Conservation (phyloP, 164 flowering plant species). For the Dillenia suffruticosa region DNA sequence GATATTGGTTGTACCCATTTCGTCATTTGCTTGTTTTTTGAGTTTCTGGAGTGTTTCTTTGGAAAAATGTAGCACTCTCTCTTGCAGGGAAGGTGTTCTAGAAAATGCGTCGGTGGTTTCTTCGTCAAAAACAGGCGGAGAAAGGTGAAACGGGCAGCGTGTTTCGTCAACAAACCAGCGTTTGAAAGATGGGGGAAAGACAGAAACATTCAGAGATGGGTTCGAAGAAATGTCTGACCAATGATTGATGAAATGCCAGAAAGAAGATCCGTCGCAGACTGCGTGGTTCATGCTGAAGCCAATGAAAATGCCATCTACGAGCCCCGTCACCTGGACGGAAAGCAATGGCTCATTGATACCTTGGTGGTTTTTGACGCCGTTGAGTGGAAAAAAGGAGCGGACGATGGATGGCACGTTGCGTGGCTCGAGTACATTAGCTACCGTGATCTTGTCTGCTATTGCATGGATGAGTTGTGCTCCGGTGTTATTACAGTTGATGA, state of each 20-base stretch:
- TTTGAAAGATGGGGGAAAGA: constrained; percentile 9
- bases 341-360: constrained; percentile 15
- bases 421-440: constrained; percentile 6
- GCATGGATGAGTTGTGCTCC: constrained; percentile 23
- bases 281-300: constrained; percentile 21
- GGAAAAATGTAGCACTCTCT: constrained; percentile 27
- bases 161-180: constrained; percentile 15
- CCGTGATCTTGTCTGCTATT: background rate
- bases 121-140: background rate
- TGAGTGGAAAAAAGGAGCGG: constrained; percentile 10
- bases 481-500: constrained; percentile 16
- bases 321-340: constrained; percentile 21
- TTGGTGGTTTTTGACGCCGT: constrained; percentile 8
- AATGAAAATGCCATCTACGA: constrained; percentile 22
- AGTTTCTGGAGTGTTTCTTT: constrained; percentile 14
- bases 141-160: constrained; percentile 13
- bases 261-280: constrained; percentile 20
- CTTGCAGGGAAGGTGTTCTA: constrained; percentile 2
- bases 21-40: constrained; percentile 24
- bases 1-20: constrained; percentile 6
- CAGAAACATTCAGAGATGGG: background rate
- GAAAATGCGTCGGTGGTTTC: background rate
- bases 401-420: constrained; percentile 7
- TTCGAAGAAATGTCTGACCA: constrained; percentile 20
- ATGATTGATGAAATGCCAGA: constrained; percentile 28